Base-by-base conservation (phyloP, 2,329 filamentous ascomycete species). In the Aspergillus ibericus region DNA sequence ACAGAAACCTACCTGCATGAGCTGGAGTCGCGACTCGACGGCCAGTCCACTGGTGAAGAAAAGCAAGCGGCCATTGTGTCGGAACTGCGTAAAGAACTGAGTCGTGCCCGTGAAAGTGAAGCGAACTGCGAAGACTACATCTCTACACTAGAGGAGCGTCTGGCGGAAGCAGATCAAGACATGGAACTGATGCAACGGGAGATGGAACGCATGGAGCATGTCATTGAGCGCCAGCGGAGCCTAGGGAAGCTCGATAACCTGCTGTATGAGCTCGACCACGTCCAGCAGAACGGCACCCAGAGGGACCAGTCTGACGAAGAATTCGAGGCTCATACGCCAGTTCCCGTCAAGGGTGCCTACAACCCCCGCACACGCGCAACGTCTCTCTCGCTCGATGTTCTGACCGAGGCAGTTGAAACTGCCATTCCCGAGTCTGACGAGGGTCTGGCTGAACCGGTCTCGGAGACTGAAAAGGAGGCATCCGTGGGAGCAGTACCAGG, bases 111-210 rank as follows among this genome's bases (percentile, higher is more conserved):
- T 50, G 95, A 97, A 69, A 97, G 92, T 66, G 95, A 99, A 78
- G 85, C 88, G 3, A 89, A 89, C 38, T 92, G 88, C 66, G 95
- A 99, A 74, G 95, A 98, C 65, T 99, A 99, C 74, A 98, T 99
- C 54, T 96, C 93, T 1, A 98, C 93, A 0, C 81, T 99, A 10
- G 95, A 99, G 73, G 95, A 98, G 77, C 89, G 93, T 20, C 84
- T 99, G 8, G 95, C 95, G 0, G 95, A 99, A 76, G 89, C 93
- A 2, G 95, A 99, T 69, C 93, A 98, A 74, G 95, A 99, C 72
- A 87, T 91, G 63, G 95, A 98, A 73, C 80, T 97, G 60, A 97
- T 99, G 93, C 92, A 96, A 74, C 91, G 93, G 35, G 95, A 99
- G 71, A 91, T 99, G 63, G 91, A 97, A 69, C 87, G 93, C 34